Evolutionary conservation across 768 basidiomycete genomes (phyloP).

Genomic region (Coprinellus aureogranulatus): DNA sequence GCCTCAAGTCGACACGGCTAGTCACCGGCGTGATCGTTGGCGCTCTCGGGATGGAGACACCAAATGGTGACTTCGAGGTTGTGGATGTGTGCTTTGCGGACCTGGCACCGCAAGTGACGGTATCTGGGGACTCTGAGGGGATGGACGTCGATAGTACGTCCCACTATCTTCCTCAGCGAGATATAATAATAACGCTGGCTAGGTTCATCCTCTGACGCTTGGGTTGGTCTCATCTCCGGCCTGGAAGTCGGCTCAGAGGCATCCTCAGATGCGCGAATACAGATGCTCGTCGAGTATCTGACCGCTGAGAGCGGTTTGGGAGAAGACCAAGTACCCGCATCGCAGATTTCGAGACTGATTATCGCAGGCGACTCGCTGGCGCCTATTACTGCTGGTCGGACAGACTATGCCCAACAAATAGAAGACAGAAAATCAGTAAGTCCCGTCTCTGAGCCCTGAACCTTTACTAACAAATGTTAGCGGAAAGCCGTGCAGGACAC

Average conservation of each 20-base stretch:
- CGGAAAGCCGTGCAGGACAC: slow-evolving; percentile 66
- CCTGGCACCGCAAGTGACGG: slow-evolving; percentile 61
- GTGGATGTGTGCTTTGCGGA: slow-evolving; percentile 85
- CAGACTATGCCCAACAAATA: slow-evolving; percentile 26
- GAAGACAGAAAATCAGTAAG: slow-evolving; percentile 60
- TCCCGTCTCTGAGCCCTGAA: slow-evolving; percentile 6
- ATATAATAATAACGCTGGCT: slow-evolving; percentile 2
- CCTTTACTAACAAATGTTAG: slow-evolving; percentile 30
- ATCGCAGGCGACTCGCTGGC: slow-evolving; percentile 88
- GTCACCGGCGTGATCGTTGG: slow-evolving; percentile 93
- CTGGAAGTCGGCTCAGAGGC: slow-evolving; percentile 70
- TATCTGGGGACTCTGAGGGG: slow-evolving; percentile 25
- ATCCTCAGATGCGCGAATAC: slow-evolving; percentile 67
- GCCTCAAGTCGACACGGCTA: slow-evolving; percentile 55
- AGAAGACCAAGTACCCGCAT: slow-evolving; percentile 60
- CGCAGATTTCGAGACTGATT: slow-evolving; percentile 79
- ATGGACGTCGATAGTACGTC: slow-evolving; percentile 75
- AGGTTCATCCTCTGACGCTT: slow-evolving; percentile 50
- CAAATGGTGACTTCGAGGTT: slow-evolving; percentile 89
- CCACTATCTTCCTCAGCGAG: slow-evolving; percentile 5
- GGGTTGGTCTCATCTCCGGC: slow-evolving; percentile 85
- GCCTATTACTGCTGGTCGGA: slow-evolving; percentile 36
- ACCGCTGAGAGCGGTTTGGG: slow-evolving; percentile 76
- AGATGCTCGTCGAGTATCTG: slow-evolving; percentile 89
- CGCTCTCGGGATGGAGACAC: slow-evolving; percentile 86